Evolutionary conservation across 2,329 filamentous ascomycete species (phyloP).

Genomic region (Lachnellula occidentalis): DNA sequence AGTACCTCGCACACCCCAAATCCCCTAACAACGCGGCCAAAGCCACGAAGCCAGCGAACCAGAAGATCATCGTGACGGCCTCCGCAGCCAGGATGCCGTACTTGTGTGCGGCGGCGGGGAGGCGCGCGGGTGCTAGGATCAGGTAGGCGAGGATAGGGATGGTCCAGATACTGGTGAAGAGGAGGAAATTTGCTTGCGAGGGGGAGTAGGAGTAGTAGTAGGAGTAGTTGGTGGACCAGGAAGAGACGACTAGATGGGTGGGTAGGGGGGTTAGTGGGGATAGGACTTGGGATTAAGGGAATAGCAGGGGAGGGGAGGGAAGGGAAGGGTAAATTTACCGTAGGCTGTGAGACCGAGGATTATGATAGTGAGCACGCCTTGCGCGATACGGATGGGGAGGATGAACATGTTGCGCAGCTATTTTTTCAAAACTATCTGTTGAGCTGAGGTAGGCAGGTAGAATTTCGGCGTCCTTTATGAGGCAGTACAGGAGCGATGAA

Average conservation of each 20-base stretch:
- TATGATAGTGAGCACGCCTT: slow-evolving; percentile 64
- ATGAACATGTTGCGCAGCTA: slow-evolving; percentile 35
- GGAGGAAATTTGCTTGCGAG: slow-evolving; percentile 64
- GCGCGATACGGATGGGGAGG: slow-evolving; percentile 59
- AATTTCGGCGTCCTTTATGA: too few relatives aligned
- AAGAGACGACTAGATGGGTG: background rate
- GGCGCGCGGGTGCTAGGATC: slow-evolving; percentile 58
- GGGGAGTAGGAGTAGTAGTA: slow-evolving; percentile 41
- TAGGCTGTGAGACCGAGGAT: slow-evolving; percentile 72
- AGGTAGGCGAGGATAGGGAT: slow-evolving; percentile 67
- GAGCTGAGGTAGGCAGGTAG: too few relatives aligned
- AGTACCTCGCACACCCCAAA: slow-evolving; percentile 45
- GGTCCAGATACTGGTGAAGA: slow-evolving; percentile 76
- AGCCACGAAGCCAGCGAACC: slow-evolving; percentile 82
- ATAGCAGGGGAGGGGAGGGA: slow-evolving; percentile 1
- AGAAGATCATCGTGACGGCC: slow-evolving; percentile 73
- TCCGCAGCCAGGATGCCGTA: slow-evolving; percentile 64
- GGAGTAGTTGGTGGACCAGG: slow-evolving; percentile 25
- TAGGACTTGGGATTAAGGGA: background rate
- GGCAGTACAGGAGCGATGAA: too few relatives aligned
- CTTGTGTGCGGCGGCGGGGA: slow-evolving; percentile 55
- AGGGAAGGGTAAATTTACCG: slow-evolving; percentile 42
- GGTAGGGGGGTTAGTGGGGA: background rate
- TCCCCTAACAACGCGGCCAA: slow-evolving; percentile 60
- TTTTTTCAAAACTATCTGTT: background rate